Percentiles rank a stretch among this genome's conserved stretches.
These are phyloP conservation scores for Scheffersomyces lignicola DNA, from an alignment of 1,139 yeast genomes.

Conservation along the genomic window DNA sequence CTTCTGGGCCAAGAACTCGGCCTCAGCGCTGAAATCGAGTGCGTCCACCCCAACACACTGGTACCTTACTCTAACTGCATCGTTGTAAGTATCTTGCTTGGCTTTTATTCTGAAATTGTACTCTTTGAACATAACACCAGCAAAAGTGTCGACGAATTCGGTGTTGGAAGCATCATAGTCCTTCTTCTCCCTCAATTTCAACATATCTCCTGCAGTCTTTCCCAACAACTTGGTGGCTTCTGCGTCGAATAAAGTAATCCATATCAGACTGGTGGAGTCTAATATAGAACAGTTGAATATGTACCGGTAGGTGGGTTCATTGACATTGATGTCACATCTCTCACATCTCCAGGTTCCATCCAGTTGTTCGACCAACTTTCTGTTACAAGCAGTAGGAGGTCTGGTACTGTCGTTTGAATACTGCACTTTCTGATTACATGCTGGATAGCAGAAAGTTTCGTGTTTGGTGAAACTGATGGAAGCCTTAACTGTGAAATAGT, in stretches of 20 bases:
- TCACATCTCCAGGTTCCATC: slow-evolving; percentile 93
- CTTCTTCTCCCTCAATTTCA: slow-evolving; percentile 45
- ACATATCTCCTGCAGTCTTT: slow-evolving; percentile 65
- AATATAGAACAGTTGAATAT: slow-evolving; percentile 69
- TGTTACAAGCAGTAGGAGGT: slow-evolving; percentile 54
- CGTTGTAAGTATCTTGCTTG: slow-evolving; percentile 80
- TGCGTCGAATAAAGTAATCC: slow-evolving; percentile 87
- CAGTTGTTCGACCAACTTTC: slow-evolving; percentile 74
- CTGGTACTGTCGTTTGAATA: slow-evolving; percentile 13
- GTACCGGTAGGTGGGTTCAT: slow-evolving; percentile 75
- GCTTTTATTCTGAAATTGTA: slow-evolving; percentile 77
- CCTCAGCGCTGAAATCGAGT: slow-evolving; percentile 62
- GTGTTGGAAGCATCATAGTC: slow-evolving; percentile 39
- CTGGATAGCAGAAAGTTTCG: slow-evolving; percentile 83
- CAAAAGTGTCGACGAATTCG: slow-evolving; percentile 49
- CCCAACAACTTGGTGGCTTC: slow-evolving; percentile 74
- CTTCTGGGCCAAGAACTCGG: slow-evolving; percentile 54
- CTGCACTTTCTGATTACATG: slow-evolving; percentile 62
- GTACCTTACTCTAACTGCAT: slow-evolving; percentile 73
- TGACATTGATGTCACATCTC: slow-evolving; percentile 72
- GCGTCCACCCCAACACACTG: slow-evolving; percentile 57
- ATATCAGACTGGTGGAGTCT: slow-evolving; percentile 80
- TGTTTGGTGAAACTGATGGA: slow-evolving; percentile 69
- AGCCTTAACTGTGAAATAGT: slow-evolving; percentile 74
- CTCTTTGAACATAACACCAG: slow-evolving; percentile 63